Evolutionary conservation across 495 filamentous ascomycete genomes (phyloP).

Genomic region (Ascodesmis nigricans): DNA sequence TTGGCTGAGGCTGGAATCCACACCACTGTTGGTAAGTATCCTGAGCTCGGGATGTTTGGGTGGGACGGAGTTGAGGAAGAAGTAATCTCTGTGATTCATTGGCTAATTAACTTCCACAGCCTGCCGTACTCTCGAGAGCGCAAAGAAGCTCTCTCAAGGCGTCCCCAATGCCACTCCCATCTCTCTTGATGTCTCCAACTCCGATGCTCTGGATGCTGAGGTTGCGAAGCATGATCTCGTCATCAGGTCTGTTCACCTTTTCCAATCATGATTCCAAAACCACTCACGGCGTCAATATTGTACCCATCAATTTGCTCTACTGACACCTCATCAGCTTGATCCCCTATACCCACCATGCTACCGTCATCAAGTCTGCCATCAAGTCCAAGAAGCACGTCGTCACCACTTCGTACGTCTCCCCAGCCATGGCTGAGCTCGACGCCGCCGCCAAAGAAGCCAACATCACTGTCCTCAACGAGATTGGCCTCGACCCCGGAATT

Average conservation of each 20-base stretch:
- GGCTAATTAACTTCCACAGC: too few species aligned
- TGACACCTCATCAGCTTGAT: constrained; percentile 34
- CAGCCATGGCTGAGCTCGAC: constrained; percentile 79
- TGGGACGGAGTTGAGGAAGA: background rate
- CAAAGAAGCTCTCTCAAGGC: constrained; percentile 49
- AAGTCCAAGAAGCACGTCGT: constrained; percentile 85
- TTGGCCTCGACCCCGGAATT: constrained; percentile 49
- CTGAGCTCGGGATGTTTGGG: too few species aligned
- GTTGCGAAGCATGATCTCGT: constrained; percentile 58
- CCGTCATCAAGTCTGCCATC: constrained; percentile 87
- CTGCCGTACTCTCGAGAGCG: constrained; percentile 61
- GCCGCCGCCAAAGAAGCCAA: constrained; percentile 66
- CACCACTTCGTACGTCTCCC: constrained; percentile 85
- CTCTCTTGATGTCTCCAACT: constrained; percentile 62
- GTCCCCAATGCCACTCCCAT: constrained; percentile 50
- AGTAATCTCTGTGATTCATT: too few species aligned
- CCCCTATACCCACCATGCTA: constrained; percentile 79
- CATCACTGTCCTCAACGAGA: constrained; percentile 97
- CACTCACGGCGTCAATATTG: background rate
- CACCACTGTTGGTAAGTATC: constrained; percentile 56
- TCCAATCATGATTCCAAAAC: background rate
- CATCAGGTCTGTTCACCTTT: constrained; percentile 27
- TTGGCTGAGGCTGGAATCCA: constrained; percentile 50
- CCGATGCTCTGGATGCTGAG: constrained; percentile 50
- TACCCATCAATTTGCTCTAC: background rate